phyloP scores from a whole-genome alignment of 2,329 filamentous ascomycete genomes.

The Curvularia verruculosa region DNA sequence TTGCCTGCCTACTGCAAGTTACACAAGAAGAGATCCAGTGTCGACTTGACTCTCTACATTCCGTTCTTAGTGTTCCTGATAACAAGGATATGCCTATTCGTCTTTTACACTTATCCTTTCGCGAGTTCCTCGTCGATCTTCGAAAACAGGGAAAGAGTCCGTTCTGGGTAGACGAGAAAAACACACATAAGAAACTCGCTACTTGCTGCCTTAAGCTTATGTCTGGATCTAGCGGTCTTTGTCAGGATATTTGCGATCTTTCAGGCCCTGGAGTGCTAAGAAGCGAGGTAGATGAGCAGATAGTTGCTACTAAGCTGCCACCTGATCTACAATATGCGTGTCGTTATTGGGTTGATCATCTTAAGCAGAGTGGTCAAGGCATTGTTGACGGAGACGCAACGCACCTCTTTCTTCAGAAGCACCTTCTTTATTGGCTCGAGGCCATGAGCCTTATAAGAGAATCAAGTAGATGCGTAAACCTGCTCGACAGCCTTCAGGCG shows the following conservation, averaged over 20 bases:
- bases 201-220: conserved; percentile 47
- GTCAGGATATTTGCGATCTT: conserved; percentile 45
- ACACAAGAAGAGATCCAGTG: conserved; percentile 24
- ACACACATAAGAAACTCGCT: conserved; percentile 41
- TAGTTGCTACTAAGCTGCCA: conserved; percentile 12
- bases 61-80: conserved; percentile 32
- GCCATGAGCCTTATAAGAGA: conserved; percentile 46
- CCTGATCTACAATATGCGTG: conserved; percentile 42
- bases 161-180: conserved; percentile 47
- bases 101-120: conserved; percentile 38
- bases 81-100: conserved; percentile 37
- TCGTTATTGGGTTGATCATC: conserved; percentile 9
- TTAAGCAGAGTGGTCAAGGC: conserved; percentile 18
- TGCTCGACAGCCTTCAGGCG: conserved; percentile 21
- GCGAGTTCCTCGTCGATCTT: conserved; percentile 32
- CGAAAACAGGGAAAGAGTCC: conserved; percentile 26
- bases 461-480: conserved; percentile 29
- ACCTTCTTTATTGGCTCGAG: conserved; percentile 56
- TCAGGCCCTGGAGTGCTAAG: conserved; percentile 9
- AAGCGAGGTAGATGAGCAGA: conserved; percentile 17
- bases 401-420: conserved; percentile 45
- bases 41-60: conserved; percentile 37
- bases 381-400: conserved; percentile 30
- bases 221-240: conserved; percentile 33
- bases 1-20: conserved; percentile 23